Percentiles rank a stretch among this genome's conserved stretches.
Evolutionary conservation across 164 flowering plant genomes (phyloP).

Genomic region (Stephania yunnanensis): DNA sequence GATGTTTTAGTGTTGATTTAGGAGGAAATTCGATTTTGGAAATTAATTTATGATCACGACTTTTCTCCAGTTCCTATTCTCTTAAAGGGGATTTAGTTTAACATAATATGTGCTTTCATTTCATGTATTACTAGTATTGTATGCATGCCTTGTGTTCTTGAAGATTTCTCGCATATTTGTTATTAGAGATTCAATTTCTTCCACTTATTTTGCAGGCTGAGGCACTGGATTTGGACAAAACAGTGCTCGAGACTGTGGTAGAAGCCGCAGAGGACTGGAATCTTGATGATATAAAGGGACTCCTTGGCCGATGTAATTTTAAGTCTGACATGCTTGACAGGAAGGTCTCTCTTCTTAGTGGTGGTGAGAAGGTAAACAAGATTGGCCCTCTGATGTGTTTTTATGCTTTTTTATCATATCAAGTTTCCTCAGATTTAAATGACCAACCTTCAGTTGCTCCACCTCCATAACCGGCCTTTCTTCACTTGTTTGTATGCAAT

Average conservation of each 20-base stretch:
- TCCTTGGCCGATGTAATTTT: constrained; percentile 95
- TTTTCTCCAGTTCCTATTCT: neutral
- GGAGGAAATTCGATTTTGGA: neutral
- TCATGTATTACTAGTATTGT: neutral
- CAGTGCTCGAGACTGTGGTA: constrained; percentile 86
- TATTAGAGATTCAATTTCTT: constrained; percentile 3
- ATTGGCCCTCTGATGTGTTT: neutral
- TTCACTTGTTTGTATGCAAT: neutral
- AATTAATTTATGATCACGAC: neutral
- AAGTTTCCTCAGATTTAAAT: neutral
- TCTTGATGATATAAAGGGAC: constrained; percentile 93
- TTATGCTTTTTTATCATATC: neutral
- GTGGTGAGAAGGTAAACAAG: constrained; percentile 90
- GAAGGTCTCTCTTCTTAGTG: constrained; percentile 88
- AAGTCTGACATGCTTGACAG: constrained; percentile 94
- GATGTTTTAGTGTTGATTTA: neutral
- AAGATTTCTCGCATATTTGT: neutral
- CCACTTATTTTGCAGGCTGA: constrained; percentile 59
- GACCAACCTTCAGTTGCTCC: neutral
- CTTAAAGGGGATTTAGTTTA: neutral
- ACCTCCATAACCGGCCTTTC: neutral
- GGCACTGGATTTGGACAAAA: constrained; percentile 91
- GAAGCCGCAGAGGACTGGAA: constrained; percentile 96
- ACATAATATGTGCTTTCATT: neutral
- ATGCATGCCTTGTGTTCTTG: neutral